Base-by-base conservation (phyloP, 371 early-diverging fungal genomes). In the Batrachochytrium dendrobatidis region DNA sequence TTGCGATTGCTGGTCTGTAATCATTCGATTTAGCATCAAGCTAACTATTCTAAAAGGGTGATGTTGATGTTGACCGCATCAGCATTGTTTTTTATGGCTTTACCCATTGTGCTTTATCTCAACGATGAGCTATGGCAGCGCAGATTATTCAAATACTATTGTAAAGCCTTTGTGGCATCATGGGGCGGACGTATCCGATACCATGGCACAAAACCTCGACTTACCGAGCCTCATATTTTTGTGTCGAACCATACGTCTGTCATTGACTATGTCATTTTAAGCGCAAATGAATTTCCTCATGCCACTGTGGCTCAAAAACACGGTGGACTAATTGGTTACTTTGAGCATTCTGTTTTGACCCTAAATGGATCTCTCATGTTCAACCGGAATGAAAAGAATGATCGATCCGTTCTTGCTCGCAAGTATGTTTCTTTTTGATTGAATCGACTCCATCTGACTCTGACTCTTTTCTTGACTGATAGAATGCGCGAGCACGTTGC, bases 181-280 rank as follows among this genome's bases (percentile, higher is more conserved):
- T 72, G 82, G 56, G 84, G 84, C 22, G 71, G 73, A 15, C 67
- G 70, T 29, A 75, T 86, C 20, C 68, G 71, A 30, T 83, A 86
- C 62, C 74, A 82, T 53, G 88, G 90, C 35, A 44, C 67, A 32
- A 90, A 90, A 58, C 82, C 77, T 10, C 54, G 52, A 22, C 60
- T 84, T 22, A 56, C 75, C 22, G 66, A 65, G 39, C 86, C 89
- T 17, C 86, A 88, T 70, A 75, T 91, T 15, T 76, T 76, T 62
- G 84, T 84, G 54, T 55, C 84, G 25, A 91, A 91, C 65, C 92
- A 91, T 65, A 91, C 90, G 1, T 85, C 86, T 24, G 85, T 88
- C 76, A 68, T 91, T 26, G 92, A 91, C 64, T 90, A 85, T 65
- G 71, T 91, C 52, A 69, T 90, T 18, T 66, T 90, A 32, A 78